Evolutionary conservation across 768 basidiomycete species (phyloP).

Genomic region (Mycena vulgaris): DNA sequence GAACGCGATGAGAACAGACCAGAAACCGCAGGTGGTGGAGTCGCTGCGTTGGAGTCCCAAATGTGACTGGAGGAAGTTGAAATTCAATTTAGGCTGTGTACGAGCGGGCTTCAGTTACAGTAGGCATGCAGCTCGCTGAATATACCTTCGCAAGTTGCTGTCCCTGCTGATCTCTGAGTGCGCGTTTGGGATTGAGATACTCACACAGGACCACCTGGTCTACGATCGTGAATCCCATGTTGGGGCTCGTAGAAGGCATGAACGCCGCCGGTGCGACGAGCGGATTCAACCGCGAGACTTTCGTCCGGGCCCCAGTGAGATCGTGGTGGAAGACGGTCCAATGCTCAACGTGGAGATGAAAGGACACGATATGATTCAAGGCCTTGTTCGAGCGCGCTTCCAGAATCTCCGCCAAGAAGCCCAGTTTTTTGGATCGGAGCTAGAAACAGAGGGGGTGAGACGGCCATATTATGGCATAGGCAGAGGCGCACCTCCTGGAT

Average conservation of each 20-base stretch:
- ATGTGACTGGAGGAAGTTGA: background rate
- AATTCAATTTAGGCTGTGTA: background rate
- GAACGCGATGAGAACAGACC: background rate
- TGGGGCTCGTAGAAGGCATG: background rate
- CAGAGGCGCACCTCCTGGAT: background rate
- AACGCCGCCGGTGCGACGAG: background rate
- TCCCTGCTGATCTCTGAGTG: background rate
- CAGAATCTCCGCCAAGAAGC: background rate
- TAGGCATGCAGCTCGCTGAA: no score
- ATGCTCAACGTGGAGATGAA: background rate
- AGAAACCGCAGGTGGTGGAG: constrained; percentile 8
- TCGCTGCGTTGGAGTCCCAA: background rate
- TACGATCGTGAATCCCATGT: background rate
- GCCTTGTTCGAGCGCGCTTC: background rate
- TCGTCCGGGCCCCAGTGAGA: background rate
- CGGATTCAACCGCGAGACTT: background rate
- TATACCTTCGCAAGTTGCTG: background rate
- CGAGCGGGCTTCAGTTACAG: no score
- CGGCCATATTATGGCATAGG: background rate
- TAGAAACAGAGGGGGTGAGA: background rate
- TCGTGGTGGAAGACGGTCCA: background rate
- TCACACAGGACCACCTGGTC: background rate
- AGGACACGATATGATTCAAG: background rate
- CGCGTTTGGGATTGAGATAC: background rate
- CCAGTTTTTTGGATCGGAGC: background rate